phyloP scores from a whole-genome alignment of 371 early-diverging fungal species.

The Mucor sp. region DNA sequence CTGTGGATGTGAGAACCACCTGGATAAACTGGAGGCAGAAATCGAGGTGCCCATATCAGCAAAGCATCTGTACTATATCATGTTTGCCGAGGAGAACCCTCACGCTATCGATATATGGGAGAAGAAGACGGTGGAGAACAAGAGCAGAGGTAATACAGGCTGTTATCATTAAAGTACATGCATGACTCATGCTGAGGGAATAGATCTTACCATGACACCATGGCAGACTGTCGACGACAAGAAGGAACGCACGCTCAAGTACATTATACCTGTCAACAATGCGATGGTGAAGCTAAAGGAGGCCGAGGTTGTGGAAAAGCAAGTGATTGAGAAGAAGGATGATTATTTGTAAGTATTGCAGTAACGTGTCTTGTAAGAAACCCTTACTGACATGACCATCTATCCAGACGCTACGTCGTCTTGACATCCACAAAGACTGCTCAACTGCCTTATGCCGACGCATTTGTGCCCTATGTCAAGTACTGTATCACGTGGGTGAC shows the following conservation, averaged over 20 bases:
- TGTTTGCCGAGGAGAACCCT: conserved; percentile 51
- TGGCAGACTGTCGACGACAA: conserved; percentile 43
- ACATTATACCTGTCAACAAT: conserved; percentile 57
- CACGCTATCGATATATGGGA: conserved; percentile 45
- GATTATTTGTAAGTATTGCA: conserved; percentile 43
- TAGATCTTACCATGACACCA: conserved; percentile 45
- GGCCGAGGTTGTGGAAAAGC: conserved; percentile 61
- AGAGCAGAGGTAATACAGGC: conserved; percentile 37
- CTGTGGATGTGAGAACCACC: conserved; percentile 71
- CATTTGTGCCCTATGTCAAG: conserved; percentile 57
- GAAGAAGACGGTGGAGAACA: conserved; percentile 45
- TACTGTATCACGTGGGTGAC: conserved; percentile 60
- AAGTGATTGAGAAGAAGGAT: conserved; percentile 50
- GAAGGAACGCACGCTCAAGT: conserved; percentile 46
- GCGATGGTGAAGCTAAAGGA: conserved; percentile 49
- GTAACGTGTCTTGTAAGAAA: not conserved
- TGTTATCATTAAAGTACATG: not conserved
- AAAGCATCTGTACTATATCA: conserved; percentile 57
- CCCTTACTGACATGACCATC: conserved; percentile 14
- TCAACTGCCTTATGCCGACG: conserved; percentile 62
- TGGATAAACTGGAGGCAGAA: conserved; percentile 65
- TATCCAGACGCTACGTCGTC: conserved; percentile 41
- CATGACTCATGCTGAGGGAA: not conserved
- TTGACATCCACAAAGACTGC: conserved; percentile 50
- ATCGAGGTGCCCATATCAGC: conserved; percentile 60